phyloP scores from a whole-genome alignment of 139 green algal species.

The Volvox africanus region DNA sequence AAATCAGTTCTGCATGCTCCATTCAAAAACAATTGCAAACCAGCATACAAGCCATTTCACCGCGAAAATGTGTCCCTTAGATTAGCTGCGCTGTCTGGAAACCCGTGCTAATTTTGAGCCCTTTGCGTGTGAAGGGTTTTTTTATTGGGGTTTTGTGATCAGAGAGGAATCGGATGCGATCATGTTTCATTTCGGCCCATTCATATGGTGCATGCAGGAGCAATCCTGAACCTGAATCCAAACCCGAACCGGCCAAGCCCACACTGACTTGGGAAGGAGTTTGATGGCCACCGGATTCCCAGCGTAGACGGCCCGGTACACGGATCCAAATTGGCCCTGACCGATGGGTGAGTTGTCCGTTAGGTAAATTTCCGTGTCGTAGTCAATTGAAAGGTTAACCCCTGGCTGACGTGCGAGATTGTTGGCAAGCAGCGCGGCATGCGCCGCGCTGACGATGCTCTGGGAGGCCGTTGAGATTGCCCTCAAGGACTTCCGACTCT shows the following conservation, averaged over 20 bases:
- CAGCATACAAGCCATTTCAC: no score
- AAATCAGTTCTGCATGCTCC: no score
- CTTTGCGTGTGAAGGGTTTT: no score
- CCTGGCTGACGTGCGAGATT: neutral
- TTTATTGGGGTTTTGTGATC: no score
- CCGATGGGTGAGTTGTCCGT: constrained; percentile 32
- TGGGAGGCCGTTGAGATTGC: neutral
- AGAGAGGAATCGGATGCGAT: no score
- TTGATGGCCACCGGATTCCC: constrained; percentile 24
- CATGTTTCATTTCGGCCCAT: no score
- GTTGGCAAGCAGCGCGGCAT: neutral
- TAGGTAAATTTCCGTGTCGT: constrained; percentile 12
- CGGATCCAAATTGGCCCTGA: constrained; percentile 28
- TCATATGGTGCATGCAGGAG: no score
- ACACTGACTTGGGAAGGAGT: constrained; percentile 28
- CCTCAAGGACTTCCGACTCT: neutral
- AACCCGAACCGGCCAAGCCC: neutral
- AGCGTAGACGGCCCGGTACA: constrained; percentile 22
- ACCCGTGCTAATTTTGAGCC: no score
- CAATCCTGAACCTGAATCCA: no score
- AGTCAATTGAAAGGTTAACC: constrained; percentile 37
- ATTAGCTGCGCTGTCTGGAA: no score
- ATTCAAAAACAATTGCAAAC: no score
- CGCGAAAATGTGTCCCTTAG: no score
- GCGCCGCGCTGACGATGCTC: neutral